A percentile compares a stretch with the other conserved stretches of the same genome.
These are phyloP conservation scores for Ogataea populi-albae DNA, from an alignment of 805 yeast species.

Conservation along the genomic window DNA sequence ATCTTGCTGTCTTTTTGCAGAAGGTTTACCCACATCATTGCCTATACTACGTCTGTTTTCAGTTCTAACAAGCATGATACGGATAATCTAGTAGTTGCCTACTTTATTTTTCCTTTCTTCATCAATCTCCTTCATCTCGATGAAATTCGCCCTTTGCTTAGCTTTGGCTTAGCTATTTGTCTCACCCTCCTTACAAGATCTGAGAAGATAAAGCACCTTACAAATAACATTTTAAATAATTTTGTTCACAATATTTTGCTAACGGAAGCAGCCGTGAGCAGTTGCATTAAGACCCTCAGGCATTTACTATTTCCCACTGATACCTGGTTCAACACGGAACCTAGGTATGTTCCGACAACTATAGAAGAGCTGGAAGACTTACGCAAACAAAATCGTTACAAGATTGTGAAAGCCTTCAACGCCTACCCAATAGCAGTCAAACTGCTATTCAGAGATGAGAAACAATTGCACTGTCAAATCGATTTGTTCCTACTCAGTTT, in stretches of 20 bases:
- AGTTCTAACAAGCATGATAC: conserved; percentile 12
- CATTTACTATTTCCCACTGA: conserved; percentile 31
- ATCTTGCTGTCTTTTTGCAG: not conserved
- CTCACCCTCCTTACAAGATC: conserved; percentile 12
- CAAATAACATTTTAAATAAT: conserved; percentile 27
- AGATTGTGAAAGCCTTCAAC: conserved; percentile 6
- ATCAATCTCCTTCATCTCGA: conserved; percentile 15
- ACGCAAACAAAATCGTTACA: conserved; percentile 11
- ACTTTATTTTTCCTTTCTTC: conserved; percentile 24
- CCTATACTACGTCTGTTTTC: conserved; percentile 30
- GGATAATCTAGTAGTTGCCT: conserved; percentile 13
- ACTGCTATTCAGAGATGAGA: conserved; percentile 7
- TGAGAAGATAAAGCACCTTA: conserved; percentile 20
- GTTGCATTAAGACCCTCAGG: conserved; percentile 19
- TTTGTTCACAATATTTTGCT: conserved; percentile 22
- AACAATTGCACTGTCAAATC: conserved; percentile 12
- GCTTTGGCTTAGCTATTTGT: conserved; percentile 10
- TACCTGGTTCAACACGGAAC: conserved; percentile 24
- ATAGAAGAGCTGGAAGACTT: conserved; percentile 23
- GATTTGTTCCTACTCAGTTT: conserved; percentile 33
- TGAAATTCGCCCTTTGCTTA: conserved; percentile 17
- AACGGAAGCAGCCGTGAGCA: conserved; percentile 15
- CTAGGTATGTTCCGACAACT: conserved; percentile 31
- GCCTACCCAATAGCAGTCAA: conserved; percentile 7
- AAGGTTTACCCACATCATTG: conserved; percentile 22